A percentile compares a stretch with the other conserved stretches of the same genome.
phyloP scores from a whole-genome alignment of 2,329 filamentous ascomycete species.

The Claviceps monticola region DNA sequence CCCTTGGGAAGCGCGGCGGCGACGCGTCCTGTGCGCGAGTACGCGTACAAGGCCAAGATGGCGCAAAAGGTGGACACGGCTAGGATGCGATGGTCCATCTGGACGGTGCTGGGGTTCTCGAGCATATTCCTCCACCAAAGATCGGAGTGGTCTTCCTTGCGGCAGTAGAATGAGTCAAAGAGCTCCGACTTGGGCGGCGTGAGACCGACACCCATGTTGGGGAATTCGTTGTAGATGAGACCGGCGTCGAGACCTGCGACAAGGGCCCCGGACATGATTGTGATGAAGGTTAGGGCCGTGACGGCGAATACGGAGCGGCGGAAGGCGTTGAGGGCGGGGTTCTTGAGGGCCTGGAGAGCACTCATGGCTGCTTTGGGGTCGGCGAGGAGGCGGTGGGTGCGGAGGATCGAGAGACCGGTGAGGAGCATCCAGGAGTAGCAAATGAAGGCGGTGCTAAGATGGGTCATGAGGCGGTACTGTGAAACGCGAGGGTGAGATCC shows the following conservation, averaged over 20 bases:
- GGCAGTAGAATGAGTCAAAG: constrained; percentile 73
- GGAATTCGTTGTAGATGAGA: constrained; percentile 98
- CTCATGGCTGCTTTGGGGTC: constrained; percentile 50
- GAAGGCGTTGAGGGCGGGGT: constrained; percentile 58
- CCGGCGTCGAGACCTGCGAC: constrained; percentile 93
- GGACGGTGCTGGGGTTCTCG: constrained; percentile 90
- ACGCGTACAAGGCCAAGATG: constrained; percentile 68
- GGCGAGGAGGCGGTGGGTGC: constrained; percentile 56
- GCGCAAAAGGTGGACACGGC: constrained; percentile 79
- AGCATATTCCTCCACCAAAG: constrained; percentile 96
- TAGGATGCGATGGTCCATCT: constrained; percentile 87
- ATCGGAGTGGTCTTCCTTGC: constrained; percentile 63
- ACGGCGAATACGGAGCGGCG: constrained; percentile 59
- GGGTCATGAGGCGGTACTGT: constrained; percentile 83
- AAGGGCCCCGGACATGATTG: constrained; percentile 83
- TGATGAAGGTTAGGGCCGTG: constrained; percentile 66
- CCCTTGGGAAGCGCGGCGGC: constrained; percentile 44
- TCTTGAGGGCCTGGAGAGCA: constrained; percentile 46
- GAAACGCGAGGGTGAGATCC: constrained; percentile 85
- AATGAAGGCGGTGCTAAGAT: constrained; percentile 79
- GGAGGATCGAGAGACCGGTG: constrained; percentile 73
- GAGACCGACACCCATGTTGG: constrained; percentile 78
- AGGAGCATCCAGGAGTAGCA: constrained; percentile 93
- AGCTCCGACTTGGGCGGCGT: constrained; percentile 73
- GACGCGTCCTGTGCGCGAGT: constrained; percentile 52